Percentiles rank a stretch among this genome's conserved stretches.
These are phyloP conservation scores for Cytospora mali DNA, from an alignment of 2,329 filamentous ascomycete genomes.

Conservation along the genomic window DNA sequence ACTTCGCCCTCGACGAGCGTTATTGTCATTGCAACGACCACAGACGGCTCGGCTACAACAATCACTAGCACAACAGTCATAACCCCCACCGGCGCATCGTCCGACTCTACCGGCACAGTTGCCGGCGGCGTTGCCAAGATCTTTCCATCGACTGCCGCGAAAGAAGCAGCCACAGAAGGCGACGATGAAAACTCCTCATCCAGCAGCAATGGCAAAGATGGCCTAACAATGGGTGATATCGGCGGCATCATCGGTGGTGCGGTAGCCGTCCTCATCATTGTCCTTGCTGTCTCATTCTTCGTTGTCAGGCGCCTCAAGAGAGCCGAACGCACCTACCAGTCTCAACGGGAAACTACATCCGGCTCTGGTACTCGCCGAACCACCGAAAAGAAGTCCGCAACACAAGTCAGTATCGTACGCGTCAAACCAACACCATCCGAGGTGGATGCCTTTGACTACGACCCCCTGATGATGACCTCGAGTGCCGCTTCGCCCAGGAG, in stretches of 20 bases:
- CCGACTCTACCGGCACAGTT: slow-evolving; percentile 32
- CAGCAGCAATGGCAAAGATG: slow-evolving; percentile 34
- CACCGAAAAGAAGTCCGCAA: slow-evolving; percentile 36
- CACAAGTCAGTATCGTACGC: slow-evolving; percentile 33
- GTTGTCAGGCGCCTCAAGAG: slow-evolving; percentile 54
- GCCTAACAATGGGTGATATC: slow-evolving; percentile 46
- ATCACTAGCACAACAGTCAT: slow-evolving; percentile 43
- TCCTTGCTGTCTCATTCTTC: slow-evolving; percentile 50
- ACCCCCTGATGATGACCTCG: slow-evolving; percentile 41
- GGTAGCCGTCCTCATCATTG: slow-evolving; percentile 49
- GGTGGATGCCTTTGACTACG: slow-evolving; percentile 45
- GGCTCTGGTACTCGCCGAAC: slow-evolving; percentile 36
- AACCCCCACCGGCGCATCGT: slow-evolving; percentile 41
- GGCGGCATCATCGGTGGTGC: slow-evolving; percentile 58
- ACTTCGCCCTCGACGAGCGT: slow-evolving; percentile 50
- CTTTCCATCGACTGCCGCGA: slow-evolving; percentile 48
- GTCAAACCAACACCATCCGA: slow-evolving; percentile 46
- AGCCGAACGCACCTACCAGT: slow-evolving; percentile 45
- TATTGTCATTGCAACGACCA: slow-evolving; percentile 50
- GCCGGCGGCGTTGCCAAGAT: slow-evolving; percentile 43
- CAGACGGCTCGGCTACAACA: slow-evolving; percentile 44
- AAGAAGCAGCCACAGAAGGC: slow-evolving; percentile 40
- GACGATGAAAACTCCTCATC: slow-evolving; percentile 26
- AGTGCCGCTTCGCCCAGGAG: slow-evolving; percentile 33
- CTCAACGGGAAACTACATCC: slow-evolving; percentile 38